Percentiles rank a stretch among this genome's conserved stretches.
These are phyloP conservation scores for Rhodotorula sp. DNA, from an alignment of 1,284 basidiomycete species.

Conservation along the genomic window DNA sequence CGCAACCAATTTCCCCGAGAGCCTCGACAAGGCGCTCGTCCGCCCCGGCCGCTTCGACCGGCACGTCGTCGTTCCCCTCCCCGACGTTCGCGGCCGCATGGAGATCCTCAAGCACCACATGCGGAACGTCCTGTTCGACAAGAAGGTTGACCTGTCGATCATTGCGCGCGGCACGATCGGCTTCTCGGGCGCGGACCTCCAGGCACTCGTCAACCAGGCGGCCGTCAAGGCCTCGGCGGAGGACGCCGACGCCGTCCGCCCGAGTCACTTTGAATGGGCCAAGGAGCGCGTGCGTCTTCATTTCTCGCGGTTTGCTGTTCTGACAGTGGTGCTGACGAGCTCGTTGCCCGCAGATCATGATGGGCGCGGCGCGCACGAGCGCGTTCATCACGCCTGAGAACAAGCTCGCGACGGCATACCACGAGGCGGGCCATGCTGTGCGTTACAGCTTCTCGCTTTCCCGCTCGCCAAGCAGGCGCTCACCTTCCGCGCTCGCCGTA, in stretches of 20 bases:
- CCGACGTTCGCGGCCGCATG: slow-evolving; percentile 77
- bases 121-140: slow-evolving; percentile 68
- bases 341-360: slow-evolving; percentile 64
- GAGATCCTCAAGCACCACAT: slow-evolving; percentile 90
- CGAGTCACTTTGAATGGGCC: slow-evolving; percentile 92
- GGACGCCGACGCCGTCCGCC: slow-evolving; percentile 66
- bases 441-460: neutral
- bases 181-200: slow-evolving; percentile 69
- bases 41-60: slow-evolving; percentile 93
- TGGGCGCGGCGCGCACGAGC: slow-evolving; percentile 90
- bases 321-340: neutral
- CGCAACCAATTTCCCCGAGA: slow-evolving; percentile 93
- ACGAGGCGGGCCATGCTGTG: slow-evolving; percentile 87
- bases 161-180: slow-evolving; percentile 88
- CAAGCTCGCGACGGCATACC: slow-evolving; percentile 79
- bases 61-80: slow-evolving; percentile 82
- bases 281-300: slow-evolving; percentile 60
- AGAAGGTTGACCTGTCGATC: slow-evolving; percentile 76
- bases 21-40: slow-evolving; percentile 77
- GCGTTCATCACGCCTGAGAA: slow-evolving; percentile 80
- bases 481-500: neutral
- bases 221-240: slow-evolving; percentile 90
- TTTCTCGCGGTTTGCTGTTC: neutral
- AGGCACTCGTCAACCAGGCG: slow-evolving; percentile 57
- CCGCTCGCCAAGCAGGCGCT: neutral